phyloP scores from a whole-genome alignment of 1,284 basidiomycete genomes.

The Heterobasidion parviporum region DNA sequence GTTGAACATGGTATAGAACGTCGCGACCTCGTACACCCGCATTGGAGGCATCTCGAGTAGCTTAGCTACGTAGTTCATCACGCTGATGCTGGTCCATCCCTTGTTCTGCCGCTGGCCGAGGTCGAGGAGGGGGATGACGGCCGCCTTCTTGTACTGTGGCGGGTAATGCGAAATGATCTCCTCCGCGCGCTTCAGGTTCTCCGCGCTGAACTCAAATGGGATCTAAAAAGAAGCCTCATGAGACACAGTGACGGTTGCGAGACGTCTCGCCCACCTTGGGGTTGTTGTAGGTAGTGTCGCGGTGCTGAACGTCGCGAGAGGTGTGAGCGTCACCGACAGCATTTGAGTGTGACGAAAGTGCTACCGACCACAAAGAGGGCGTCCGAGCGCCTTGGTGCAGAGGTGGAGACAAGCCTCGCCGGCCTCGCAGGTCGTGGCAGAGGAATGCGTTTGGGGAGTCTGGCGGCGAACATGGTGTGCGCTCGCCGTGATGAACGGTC shows the following conservation, averaged over 20 bases:
- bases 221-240: slow-evolving; percentile 42
- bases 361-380: slow-evolving; percentile 45
- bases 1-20: slow-evolving; percentile 99
- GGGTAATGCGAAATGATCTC: slow-evolving; percentile 93
- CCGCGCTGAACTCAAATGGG: slow-evolving; percentile 79
- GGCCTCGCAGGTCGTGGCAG: slow-evolving; percentile 9
- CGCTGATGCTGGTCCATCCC: slow-evolving; percentile 97
- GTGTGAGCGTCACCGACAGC: slow-evolving; percentile 9
- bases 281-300: slow-evolving; percentile 91
- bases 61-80: slow-evolving; percentile 97
- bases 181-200: slow-evolving; percentile 80
- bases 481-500: background rate
- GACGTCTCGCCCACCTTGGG: slow-evolving; percentile 46
- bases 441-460: slow-evolving; percentile 15
- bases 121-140: slow-evolving; percentile 94
- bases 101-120: slow-evolving; percentile 97
- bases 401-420: slow-evolving; percentile 24
- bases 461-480: slow-evolving; percentile 17
- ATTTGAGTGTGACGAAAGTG: background rate
- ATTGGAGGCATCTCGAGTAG: slow-evolving; percentile 94
- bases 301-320: slow-evolving; percentile 51
- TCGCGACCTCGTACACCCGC: slow-evolving; percentile 99
- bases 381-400: slow-evolving; percentile 34
- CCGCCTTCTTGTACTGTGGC: slow-evolving; percentile 95
- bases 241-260: background rate